Evolutionary conservation across 495 filamentous ascomycete genomes (phyloP).

Genomic region (Margaritispora aquatica): DNA sequence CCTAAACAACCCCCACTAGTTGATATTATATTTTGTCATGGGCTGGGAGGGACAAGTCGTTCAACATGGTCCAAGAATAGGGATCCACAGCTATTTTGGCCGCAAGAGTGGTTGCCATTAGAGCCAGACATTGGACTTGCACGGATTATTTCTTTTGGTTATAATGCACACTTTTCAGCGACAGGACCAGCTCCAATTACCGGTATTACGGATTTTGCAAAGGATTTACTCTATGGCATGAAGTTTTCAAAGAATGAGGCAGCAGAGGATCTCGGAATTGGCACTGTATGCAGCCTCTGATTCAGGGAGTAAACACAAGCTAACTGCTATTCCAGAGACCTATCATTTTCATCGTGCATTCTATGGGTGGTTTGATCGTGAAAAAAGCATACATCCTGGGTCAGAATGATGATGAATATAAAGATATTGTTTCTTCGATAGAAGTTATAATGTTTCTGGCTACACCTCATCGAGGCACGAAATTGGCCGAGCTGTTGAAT

Average conservation of each 20-base stretch:
- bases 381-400: constrained; percentile 36
- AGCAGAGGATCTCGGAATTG: neutral
- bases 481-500: constrained; percentile 35
- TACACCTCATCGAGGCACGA: constrained; percentile 44
- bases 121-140: neutral
- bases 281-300: no score
- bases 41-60: neutral
- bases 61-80: neutral
- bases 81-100: neutral
- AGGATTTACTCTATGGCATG: constrained; percentile 26
- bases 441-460: constrained; percentile 44
- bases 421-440: constrained; percentile 23
- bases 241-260: neutral
- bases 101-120: neutral
- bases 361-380: constrained; percentile 40
- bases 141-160: constrained; percentile 32
- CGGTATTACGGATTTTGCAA: constrained; percentile 30
- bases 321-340: no score
- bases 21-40: neutral
- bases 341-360: constrained; percentile 36
- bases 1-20: neutral
- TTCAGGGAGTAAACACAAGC: no score
- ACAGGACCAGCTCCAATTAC: constrained; percentile 9
- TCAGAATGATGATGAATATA: constrained; percentile 28
- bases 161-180: constrained; percentile 28